Evolutionary conservation across 2,329 filamentous ascomycete species (phyloP).

Genomic region (Rutstroemia sp.): DNA sequence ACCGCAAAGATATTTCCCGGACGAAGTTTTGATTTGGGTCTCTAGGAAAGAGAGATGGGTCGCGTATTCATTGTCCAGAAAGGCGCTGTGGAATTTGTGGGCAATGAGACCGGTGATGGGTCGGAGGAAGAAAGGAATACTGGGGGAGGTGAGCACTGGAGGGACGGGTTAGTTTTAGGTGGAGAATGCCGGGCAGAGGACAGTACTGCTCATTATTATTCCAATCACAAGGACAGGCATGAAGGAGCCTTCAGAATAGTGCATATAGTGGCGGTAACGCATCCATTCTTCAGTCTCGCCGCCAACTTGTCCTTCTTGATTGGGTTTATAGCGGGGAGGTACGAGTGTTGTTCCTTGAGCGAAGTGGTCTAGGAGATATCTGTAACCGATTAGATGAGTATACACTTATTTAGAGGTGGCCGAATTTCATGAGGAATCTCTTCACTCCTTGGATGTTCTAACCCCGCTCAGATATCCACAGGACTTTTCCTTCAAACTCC

Average conservation of each 20-base stretch:
- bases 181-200: neutral
- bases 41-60: slow-evolving; percentile 45
- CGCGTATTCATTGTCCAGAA: slow-evolving; percentile 39
- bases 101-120: slow-evolving; percentile 53
- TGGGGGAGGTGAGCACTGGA: slow-evolving; percentile 44
- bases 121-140: slow-evolving; percentile 62
- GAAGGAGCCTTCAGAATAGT: slow-evolving; percentile 79
- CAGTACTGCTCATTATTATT: slow-evolving; percentile 49
- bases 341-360: slow-evolving; percentile 39
- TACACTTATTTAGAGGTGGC: neutral
- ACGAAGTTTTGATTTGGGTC: slow-evolving; percentile 37
- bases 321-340: slow-evolving; percentile 48
- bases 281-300: slow-evolving; percentile 56
- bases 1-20: slow-evolving; percentile 44
- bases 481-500: neutral
- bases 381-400: neutral
- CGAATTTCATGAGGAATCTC: no score
- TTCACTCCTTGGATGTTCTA: neutral
- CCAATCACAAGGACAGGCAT: slow-evolving; percentile 64
- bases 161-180: neutral
- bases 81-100: slow-evolving; percentile 35
- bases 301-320: slow-evolving; percentile 48
- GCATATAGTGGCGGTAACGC: slow-evolving; percentile 62
- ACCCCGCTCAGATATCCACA: neutral
- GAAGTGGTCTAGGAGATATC: slow-evolving; percentile 66